phyloP scores from a whole-genome alignment of 2,329 filamentous ascomycete species.

The Fragosphaeria purpurea region DNA sequence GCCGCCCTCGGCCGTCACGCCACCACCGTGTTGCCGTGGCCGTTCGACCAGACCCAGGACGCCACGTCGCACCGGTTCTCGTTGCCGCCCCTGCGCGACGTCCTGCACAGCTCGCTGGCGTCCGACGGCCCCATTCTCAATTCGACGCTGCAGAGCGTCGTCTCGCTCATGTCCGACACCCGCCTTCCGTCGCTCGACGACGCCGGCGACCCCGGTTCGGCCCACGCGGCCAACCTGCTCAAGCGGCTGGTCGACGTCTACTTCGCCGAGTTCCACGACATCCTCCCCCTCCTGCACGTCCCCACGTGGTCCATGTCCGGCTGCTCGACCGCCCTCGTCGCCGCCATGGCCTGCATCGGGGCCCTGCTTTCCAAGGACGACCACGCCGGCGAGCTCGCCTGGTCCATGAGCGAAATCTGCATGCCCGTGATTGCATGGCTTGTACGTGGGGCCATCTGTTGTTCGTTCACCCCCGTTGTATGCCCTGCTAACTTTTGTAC shows the following conservation, averaged over 20 bases:
- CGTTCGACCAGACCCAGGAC: slow-evolving; percentile 9
- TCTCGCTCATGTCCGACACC: slow-evolving; percentile 17
- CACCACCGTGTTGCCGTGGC: slow-evolving; percentile 6
- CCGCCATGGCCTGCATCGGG: slow-evolving; percentile 22
- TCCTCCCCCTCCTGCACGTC: slow-evolving; percentile 21
- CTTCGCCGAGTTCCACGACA: slow-evolving; percentile 18
- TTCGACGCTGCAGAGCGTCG: slow-evolving; percentile 11
- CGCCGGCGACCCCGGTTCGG: slow-evolving; percentile 7
- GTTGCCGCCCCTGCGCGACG: slow-evolving; percentile 13
- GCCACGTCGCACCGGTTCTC: slow-evolving; percentile 1
- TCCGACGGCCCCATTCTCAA: neutral
- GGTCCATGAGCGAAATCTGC: slow-evolving; percentile 18
- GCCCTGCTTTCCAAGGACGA: slow-evolving; percentile 14
- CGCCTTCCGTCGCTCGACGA: slow-evolving; percentile 12
- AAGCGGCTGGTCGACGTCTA: slow-evolving; percentile 17
- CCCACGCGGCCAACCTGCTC: slow-evolving; percentile 14
- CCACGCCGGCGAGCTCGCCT: slow-evolving; percentile 11
- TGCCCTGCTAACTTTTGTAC: neutral
- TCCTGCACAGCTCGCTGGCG: slow-evolving; percentile 11
- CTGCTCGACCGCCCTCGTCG: slow-evolving; percentile 17
- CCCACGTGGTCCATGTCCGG: slow-evolving; percentile 18
- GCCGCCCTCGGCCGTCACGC: too few species aligned
- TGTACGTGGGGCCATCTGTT: slow-evolving; percentile 9
- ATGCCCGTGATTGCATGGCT: slow-evolving; percentile 20
- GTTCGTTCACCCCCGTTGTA: neutral